Percentiles rank a stretch among this genome's conserved stretches.
Evolutionary conservation across 306 rosid genomes (phyloP).

Genomic region (Mucuna pruriens): DNA sequence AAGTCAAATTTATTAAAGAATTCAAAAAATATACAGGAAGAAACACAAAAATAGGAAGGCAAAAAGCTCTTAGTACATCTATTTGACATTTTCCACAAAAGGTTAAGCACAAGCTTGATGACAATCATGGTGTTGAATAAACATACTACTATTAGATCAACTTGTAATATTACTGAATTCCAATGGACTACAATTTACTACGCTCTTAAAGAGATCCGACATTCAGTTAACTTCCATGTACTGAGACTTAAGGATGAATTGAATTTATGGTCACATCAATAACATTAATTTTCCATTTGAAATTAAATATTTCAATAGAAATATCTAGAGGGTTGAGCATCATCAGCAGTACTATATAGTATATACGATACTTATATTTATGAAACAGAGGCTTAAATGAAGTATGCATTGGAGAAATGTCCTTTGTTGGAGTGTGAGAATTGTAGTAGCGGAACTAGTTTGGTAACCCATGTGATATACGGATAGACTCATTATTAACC

Average conservation of each 20-base stretch:
- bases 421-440: not conserved
- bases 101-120: not conserved
- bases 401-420: not conserved
- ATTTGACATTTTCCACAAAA: not conserved
- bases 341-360: no score
- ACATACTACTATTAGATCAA: no score
- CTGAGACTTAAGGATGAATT: not conserved
- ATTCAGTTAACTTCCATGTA: not conserved
- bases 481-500: no score
- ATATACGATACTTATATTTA: slow-evolving; percentile 1
- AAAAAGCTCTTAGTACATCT: not conserved
- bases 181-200: not conserved
- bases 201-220: not conserved
- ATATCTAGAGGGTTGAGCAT: slow-evolving; percentile 11
- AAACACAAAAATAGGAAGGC: no score
- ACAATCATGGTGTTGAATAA: no score
- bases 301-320: slow-evolving; percentile 21
- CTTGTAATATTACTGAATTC: not conserved
- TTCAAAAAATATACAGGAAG: no score
- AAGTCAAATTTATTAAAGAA: no score
- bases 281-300: not conserved
- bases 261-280: not conserved
- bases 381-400: not conserved
- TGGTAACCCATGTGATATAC: no score
- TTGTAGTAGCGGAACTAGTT: no score